These are phyloP conservation scores for Erythrophleum fordii DNA, from an alignment of 306 rosid genomes.

Conservation along the genomic window DNA sequence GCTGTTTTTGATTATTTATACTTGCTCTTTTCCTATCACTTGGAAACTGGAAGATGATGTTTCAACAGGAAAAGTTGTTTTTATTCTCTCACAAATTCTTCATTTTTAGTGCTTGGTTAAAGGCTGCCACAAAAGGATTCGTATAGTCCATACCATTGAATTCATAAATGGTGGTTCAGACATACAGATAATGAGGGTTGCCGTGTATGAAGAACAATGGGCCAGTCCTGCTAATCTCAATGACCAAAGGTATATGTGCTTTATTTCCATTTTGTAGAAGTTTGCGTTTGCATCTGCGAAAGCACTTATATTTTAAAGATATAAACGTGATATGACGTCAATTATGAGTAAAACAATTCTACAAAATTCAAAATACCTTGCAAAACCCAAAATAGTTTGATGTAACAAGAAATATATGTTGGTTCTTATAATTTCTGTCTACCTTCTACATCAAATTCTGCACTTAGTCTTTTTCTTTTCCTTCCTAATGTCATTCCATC, in stretches of 20 bases:
- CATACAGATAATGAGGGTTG: constrained; percentile 92
- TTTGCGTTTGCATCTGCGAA: constrained; percentile 11
- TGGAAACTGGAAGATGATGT: constrained; percentile 10
- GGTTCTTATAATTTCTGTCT: background rate
- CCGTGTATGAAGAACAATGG: constrained; percentile 92
- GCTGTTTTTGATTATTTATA: background rate
- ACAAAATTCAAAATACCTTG: constrained; percentile 13
- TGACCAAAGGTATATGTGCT: constrained; percentile 64
- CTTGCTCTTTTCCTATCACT: background rate
- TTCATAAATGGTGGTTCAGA: constrained; percentile 81
- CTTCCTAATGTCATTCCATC: background rate
- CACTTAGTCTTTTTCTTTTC: background rate
- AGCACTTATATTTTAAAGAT: background rate
- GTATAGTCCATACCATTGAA: constrained; percentile 87
- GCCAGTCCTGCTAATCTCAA: constrained; percentile 63
- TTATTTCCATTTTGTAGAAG: background rate
- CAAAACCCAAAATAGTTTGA: background rate
- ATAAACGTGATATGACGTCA: background rate
- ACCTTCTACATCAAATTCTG: background rate
- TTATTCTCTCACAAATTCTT: constrained; percentile 5
- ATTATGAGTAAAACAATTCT: background rate
- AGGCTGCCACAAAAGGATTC: constrained; percentile 94
- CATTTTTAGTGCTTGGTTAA: constrained; percentile 80
- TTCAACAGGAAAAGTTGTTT: constrained; percentile 14
- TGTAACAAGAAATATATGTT: background rate